A percentile compares a stretch with the other conserved stretches of the same genome.
phyloP scores from a whole-genome alignment of 106 monocot species.

The Hemerocallis citrina region DNA sequence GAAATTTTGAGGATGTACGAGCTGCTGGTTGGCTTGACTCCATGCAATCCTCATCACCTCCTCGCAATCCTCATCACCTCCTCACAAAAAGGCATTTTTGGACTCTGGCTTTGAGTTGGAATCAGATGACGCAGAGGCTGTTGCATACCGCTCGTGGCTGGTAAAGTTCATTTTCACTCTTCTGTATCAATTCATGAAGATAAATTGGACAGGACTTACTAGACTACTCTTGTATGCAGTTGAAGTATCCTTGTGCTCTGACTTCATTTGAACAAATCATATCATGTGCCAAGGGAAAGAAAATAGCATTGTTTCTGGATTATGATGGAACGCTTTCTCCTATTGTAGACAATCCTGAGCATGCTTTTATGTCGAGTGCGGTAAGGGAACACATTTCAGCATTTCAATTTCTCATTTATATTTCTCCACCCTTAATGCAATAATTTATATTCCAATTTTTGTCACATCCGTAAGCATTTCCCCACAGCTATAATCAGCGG shows the following conservation, averaged over 20 bases:
- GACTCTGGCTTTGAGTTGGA: constrained; percentile 12
- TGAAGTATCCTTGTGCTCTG: constrained; percentile 75
- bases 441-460: too few species aligned
- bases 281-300: constrained; percentile 43
- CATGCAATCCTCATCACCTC: constrained; percentile 78
- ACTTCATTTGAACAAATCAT: constrained; percentile 60
- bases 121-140: constrained; percentile 35
- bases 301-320: constrained; percentile 85
- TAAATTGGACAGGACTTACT: too few species aligned
- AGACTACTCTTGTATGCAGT: constrained; percentile 23
- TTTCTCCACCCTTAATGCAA: too few species aligned
- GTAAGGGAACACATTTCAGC: constrained; percentile 17
- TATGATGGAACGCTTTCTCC: constrained; percentile 97
- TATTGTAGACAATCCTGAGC: constrained; percentile 86
- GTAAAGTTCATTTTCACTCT: constrained; percentile 13
- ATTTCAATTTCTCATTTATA: not conserved
- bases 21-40: constrained; percentile 56
- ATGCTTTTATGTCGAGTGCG: constrained; percentile 69
- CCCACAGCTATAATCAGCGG: constrained; percentile 88
- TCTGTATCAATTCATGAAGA: not conserved
- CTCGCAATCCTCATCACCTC: too few species aligned
- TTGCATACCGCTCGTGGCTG: constrained; percentile 40
- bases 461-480: constrained; percentile 69
- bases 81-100: constrained; percentile 38
- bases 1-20: constrained; percentile 44